Evolutionary conservation across 2,329 filamentous ascomycete genomes (phyloP).

Genomic region (Penicillium sp.): DNA sequence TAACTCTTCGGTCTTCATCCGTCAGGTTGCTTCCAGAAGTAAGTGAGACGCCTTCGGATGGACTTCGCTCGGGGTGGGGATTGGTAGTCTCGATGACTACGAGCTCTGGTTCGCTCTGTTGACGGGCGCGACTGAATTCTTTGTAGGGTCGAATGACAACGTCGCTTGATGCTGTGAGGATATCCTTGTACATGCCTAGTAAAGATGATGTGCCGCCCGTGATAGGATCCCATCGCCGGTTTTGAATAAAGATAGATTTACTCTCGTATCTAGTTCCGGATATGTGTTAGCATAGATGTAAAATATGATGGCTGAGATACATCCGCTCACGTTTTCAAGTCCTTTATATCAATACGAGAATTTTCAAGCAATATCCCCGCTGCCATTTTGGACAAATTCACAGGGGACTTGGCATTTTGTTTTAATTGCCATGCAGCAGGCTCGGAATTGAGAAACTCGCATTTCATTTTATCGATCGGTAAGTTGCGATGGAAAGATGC

Average conservation of each 20-base stretch:
- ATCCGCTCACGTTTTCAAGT: slow-evolving; percentile 14
- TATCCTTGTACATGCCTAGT: slow-evolving; percentile 21
- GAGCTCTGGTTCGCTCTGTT: slow-evolving; percentile 3
- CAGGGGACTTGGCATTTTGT: not conserved
- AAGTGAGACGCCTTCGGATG: not conserved
- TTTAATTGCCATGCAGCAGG: slow-evolving; percentile 28
- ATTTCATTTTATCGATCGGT: slow-evolving; percentile 21
- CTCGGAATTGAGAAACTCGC: slow-evolving; percentile 19
- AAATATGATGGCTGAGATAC: not conserved
- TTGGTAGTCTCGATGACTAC: slow-evolving; percentile 2
- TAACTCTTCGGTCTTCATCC: not conserved
- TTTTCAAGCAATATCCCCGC: slow-evolving; percentile 22
- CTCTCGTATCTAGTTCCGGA: slow-evolving; percentile 17
- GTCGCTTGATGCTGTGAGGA: slow-evolving; percentile 20
- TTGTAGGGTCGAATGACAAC: slow-evolving; percentile 25
- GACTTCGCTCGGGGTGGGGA: not conserved
- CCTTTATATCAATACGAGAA: slow-evolving; percentile 12
- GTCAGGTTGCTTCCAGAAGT: not conserved
- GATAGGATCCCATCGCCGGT: slow-evolving; percentile 33
- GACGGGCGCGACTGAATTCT: slow-evolving; percentile 13
- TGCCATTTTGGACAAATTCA: slow-evolving; percentile 22
- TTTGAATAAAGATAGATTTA: slow-evolving; percentile 30
- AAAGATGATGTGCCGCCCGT: slow-evolving; percentile 25
- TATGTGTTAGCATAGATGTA: not conserved
- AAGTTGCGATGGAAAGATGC: slow-evolving; percentile 45